Conservation (phyloP, 2,329 filamentous ascomycete species). For the Fusarium sp. region DNA sequence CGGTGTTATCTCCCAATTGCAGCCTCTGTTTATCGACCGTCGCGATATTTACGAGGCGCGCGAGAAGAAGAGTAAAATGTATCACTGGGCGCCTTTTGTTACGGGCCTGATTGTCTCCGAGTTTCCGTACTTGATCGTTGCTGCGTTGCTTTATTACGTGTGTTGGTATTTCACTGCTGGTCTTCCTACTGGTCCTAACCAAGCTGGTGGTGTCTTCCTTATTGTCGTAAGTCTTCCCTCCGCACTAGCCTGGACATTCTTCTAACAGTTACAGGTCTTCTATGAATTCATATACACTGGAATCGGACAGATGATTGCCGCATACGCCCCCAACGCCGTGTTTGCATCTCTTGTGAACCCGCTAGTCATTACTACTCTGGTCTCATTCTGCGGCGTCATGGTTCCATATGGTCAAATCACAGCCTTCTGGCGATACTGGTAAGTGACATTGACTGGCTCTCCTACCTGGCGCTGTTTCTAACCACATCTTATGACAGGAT, state of each 20-base stretch:
- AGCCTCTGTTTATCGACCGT: conserved; percentile 60
- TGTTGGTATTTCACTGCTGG: conserved; percentile 71
- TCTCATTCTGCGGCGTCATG: conserved; percentile 79
- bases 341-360: conserved; percentile 70
- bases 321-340: conserved; percentile 70
- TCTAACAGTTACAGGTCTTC: conserved; percentile 40
- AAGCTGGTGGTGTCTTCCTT: conserved; percentile 63
- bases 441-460: fast-evolving
- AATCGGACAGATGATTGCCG: conserved; percentile 71
- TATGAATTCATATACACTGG: conserved; percentile 71
- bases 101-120: conserved; percentile 63
- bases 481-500: conserved; percentile 42
- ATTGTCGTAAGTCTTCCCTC: conserved; percentile 56
- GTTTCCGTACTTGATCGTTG: conserved; percentile 58
- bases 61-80: conserved; percentile 64
- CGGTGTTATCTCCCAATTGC: conserved; percentile 61
- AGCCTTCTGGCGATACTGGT: conserved; percentile 75
- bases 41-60: conserved; percentile 61
- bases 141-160: conserved; percentile 60
- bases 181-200: conserved; percentile 55
- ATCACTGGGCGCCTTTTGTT: conserved; percentile 70
- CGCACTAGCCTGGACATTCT: too few relatives aligned
- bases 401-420: conserved; percentile 73
- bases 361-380: conserved; percentile 65
- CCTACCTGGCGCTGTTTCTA: fast-evolving